phyloP scores from a whole-genome alignment of 345 rosid species.

The Iberis pinnata region DNA sequence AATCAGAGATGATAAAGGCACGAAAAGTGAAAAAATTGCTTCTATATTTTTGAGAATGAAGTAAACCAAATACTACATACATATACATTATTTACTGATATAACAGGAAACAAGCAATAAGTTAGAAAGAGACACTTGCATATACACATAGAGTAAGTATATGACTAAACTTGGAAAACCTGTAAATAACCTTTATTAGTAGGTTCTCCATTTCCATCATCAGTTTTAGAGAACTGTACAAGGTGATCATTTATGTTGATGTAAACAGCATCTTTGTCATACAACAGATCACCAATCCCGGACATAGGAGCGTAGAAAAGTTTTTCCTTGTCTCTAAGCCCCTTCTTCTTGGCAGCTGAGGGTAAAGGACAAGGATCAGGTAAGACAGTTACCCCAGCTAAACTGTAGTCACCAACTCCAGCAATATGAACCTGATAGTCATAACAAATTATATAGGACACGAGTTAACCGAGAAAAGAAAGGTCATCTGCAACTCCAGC shows the following conservation, averaged over 20 bases:
- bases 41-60: constrained; percentile 7
- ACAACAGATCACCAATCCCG: constrained; percentile 87
- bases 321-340: constrained; percentile 82
- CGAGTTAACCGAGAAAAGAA: constrained; percentile 11
- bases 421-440: constrained; percentile 82
- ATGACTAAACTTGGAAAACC: constrained; percentile 13
- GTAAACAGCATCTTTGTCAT: constrained; percentile 97
- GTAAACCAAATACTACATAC: constrained; percentile 9
- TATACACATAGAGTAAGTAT: neutral
- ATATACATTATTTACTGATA: neutral
- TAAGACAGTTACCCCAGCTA: constrained; percentile 73
- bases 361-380: constrained; percentile 96
- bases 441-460: constrained; percentile 9
- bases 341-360: constrained; percentile 80
- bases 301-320: constrained; percentile 97
- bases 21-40: neutral
- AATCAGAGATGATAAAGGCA: constrained; percentile 7
- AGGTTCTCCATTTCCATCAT: constrained; percentile 45
- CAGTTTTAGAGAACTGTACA: constrained; percentile 77
- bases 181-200: constrained; percentile 50
- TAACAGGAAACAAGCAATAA: constrained; percentile 5
- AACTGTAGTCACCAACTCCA: constrained; percentile 88
- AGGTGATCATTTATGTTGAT: constrained; percentile 82
- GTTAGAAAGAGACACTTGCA: neutral
- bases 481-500: constrained; percentile 15